These are phyloP conservation scores for Mycena sp. DNA, from an alignment of 1,284 basidiomycete species.

Conservation along the genomic window DNA sequence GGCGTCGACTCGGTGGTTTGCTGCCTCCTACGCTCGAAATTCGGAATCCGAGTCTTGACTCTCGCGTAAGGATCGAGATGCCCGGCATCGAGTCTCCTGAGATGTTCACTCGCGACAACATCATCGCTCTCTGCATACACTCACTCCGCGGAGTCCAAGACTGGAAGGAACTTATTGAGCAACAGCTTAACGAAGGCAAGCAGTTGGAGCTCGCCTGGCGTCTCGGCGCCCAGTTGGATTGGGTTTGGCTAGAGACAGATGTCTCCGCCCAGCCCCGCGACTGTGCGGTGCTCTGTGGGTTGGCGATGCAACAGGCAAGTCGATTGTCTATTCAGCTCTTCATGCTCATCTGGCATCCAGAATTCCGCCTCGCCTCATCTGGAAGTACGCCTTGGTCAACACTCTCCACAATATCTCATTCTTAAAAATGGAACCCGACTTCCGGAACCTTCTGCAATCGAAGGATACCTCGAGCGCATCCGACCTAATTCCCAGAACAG, in stretches of 20 bases:
- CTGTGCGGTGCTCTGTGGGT: conserved; percentile 79
- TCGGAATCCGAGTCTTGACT: conserved; percentile 58
- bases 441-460: conserved; percentile 78
- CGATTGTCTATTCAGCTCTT: not conserved
- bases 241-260: conserved; percentile 80
- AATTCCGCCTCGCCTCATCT: conserved; percentile 63
- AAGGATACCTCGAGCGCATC: conserved; percentile 84
- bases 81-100: conserved; percentile 50
- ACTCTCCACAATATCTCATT: conserved; percentile 65
- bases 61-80: conserved; percentile 71
- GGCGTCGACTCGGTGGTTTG: conserved; percentile 67
- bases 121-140: conserved; percentile 66
- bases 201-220: conserved; percentile 83
- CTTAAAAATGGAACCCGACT: conserved; percentile 64
- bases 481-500: conserved; percentile 67
- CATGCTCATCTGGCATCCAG: conserved; percentile 42
- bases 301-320: conserved; percentile 73
- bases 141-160: conserved; percentile 63
- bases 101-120: conserved; percentile 66
- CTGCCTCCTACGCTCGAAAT: conserved; percentile 58
- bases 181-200: conserved; percentile 61
- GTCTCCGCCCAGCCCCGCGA: conserved; percentile 67
- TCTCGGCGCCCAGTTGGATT: conserved; percentile 75
- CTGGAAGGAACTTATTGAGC: conserved; percentile 70
- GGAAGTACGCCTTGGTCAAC: conserved; percentile 77